Conservation (phyloP, 2,329 filamentous ascomycete species). For the Pseudopyrenochaeta lycopersici region DNA sequence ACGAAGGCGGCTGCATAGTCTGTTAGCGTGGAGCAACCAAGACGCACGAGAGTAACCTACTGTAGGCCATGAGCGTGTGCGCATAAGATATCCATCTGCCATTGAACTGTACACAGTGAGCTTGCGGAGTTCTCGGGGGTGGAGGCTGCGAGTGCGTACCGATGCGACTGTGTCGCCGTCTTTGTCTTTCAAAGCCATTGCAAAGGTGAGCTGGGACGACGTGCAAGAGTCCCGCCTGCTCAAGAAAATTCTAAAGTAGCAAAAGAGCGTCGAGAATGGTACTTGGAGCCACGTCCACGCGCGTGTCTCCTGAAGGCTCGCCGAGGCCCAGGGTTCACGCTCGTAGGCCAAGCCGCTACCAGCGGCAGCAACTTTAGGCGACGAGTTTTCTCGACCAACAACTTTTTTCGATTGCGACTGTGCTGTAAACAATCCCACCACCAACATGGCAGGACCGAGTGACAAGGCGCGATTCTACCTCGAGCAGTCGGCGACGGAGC, state of each 20-base stretch:
- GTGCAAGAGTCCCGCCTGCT: slow-evolving; percentile 15
- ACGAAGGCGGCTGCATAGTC: slow-evolving; percentile 75
- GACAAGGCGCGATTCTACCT: slow-evolving; percentile 97
- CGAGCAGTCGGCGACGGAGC: slow-evolving; percentile 89
- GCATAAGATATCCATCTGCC: slow-evolving; percentile 90
- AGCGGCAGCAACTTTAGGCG: slow-evolving; percentile 25
- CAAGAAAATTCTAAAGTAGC: slow-evolving; percentile 26
- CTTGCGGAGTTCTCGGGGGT: slow-evolving; percentile 32
- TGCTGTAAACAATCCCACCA: slow-evolving; percentile 13
- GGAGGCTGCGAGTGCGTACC: slow-evolving; percentile 52
- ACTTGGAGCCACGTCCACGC: slow-evolving; percentile 8
- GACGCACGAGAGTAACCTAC: slow-evolving; percentile 54
- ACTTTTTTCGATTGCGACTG: slow-evolving; percentile 31
- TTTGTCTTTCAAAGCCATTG: slow-evolving; percentile 69
- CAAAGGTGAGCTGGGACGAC: slow-evolving; percentile 8
- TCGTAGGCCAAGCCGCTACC: slow-evolving; percentile 33
- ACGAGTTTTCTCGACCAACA: slow-evolving; percentile 21
- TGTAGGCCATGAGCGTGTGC: slow-evolving; percentile 85
- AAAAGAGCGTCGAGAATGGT: slow-evolving; percentile 41
- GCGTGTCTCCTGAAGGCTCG: slow-evolving; percentile 42
- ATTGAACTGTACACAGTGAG: slow-evolving; percentile 66
- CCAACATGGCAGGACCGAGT: slow-evolving; percentile 78
- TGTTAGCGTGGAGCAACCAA: neutral
- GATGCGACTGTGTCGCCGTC: slow-evolving; percentile 70
- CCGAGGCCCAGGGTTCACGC: slow-evolving; percentile 25